Conservation (phyloP, 2,329 filamentous ascomycete species). For the Byssothecium circinans region DNA sequence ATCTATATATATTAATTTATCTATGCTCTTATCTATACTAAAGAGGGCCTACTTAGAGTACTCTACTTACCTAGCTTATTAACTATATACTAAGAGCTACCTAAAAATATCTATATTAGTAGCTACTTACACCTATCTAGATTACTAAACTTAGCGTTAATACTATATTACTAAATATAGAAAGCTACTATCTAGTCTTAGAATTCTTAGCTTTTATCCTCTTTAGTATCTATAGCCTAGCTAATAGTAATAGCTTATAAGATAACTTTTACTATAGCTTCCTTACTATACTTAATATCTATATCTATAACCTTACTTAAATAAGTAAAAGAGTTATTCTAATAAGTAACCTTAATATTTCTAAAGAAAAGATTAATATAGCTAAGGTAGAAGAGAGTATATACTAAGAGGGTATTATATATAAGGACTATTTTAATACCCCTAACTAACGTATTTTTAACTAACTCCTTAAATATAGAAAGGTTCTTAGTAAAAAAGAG, state of each 20-base stretch:
- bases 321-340: constrained; percentile 84
- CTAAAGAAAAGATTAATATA: constrained; percentile 69
- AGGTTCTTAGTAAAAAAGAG: constrained; percentile 66
- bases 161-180: constrained; percentile 75
- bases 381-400: constrained; percentile 73
- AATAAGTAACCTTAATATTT: constrained; percentile 86
- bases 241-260: constrained; percentile 80
- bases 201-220: constrained; percentile 96
- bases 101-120: constrained; percentile 75
- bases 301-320: constrained; percentile 78
- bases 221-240: constrained; percentile 89
- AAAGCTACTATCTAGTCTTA: constrained; percentile 86
- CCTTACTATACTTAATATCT: constrained; percentile 74
- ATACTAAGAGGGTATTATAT: constrained; percentile 67
- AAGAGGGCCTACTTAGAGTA: constrained; percentile 89
- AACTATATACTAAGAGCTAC: constrained; percentile 72
- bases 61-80: constrained; percentile 73
- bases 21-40: constrained; percentile 83
- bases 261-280: constrained; percentile 83
- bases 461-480: constrained; percentile 75
- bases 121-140: constrained; percentile 75
- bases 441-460: constrained; percentile 81
- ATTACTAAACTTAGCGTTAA: constrained; percentile 64
- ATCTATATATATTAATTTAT: constrained; percentile 89
- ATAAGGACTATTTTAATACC: constrained; percentile 71